Percentiles rank a stretch among this genome's conserved stretches.
phyloP scores from a whole-genome alignment of 75 land plant species.

The Selaginella tamariscina region DNA sequence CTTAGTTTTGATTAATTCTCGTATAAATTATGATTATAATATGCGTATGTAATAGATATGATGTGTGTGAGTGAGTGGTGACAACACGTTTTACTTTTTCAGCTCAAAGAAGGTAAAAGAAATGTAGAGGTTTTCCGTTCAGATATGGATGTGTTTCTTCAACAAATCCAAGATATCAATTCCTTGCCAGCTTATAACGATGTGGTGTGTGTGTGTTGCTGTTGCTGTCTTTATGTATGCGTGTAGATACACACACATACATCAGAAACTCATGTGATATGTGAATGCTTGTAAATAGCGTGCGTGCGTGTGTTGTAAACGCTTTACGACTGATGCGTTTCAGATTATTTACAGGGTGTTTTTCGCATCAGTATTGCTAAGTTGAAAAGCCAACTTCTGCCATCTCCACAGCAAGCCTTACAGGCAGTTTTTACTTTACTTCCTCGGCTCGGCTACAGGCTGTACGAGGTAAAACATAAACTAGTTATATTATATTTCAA shows the following conservation, averaged over 20 bases:
- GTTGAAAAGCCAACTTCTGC: slow-evolving; percentile 13
- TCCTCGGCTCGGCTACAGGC: slow-evolving; percentile 11
- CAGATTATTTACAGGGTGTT: slow-evolving; percentile 16
- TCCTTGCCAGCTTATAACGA: slow-evolving; percentile 5
- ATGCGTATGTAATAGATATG: background rate
- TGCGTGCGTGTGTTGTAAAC: background rate
- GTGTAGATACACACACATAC: no score
- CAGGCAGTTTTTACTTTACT: slow-evolving; percentile 13
- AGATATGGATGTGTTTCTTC: slow-evolving; percentile 14
- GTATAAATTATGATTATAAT: no score
- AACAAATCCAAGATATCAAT: slow-evolving; percentile 6
- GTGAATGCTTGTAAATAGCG: no score
- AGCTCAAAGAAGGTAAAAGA: slow-evolving; percentile 9
- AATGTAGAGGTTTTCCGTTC: slow-evolving; percentile 9
- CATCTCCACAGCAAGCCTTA: slow-evolving; percentile 15
- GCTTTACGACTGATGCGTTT: background rate
- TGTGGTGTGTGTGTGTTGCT: background rate
- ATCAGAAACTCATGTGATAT: no score
- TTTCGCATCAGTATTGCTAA: slow-evolving; percentile 11
- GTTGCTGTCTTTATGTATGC: no score
- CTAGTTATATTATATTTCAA: no score
- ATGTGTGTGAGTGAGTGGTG: background rate
- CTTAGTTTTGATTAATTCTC: background rate
- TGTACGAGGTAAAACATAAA: background rate
- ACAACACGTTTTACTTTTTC: background rate